These are phyloP conservation scores for Camelina neglecta DNA, from an alignment of 345 rosid species.

Conservation along the genomic window DNA sequence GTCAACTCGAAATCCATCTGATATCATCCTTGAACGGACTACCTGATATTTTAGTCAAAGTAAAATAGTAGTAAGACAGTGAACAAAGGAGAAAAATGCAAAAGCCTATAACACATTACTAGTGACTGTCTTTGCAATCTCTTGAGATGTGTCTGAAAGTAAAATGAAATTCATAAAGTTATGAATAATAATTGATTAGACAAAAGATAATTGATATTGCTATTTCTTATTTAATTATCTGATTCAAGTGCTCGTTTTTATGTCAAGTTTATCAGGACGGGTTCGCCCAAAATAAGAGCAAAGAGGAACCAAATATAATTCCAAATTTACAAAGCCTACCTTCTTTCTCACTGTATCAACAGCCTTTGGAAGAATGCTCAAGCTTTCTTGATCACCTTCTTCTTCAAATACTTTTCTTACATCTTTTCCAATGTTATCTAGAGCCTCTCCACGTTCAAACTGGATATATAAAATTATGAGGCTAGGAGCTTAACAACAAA, in stretches of 20 bases:
- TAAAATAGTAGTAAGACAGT: constrained; percentile 30
- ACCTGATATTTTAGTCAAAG: constrained; percentile 55
- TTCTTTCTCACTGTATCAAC: constrained; percentile 91
- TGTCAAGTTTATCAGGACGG: constrained; percentile 9
- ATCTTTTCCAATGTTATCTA: constrained; percentile 76
- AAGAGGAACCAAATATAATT: constrained; percentile 19
- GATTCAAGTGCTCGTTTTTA: constrained; percentile 15
- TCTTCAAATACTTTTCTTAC: constrained; percentile 73
- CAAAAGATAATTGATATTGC: background rate
- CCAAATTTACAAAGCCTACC: constrained; percentile 48
- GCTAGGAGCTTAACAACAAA: background rate
- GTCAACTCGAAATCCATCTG: constrained; percentile 87
- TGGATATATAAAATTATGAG: constrained; percentile 42
- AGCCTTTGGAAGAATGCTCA: constrained; percentile 72
- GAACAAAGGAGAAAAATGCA: constrained; percentile 22
- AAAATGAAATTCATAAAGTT: background rate
- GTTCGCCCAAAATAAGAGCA: constrained; percentile 20
- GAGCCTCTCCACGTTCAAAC: constrained; percentile 98
- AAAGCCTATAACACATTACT: constrained; percentile 23
- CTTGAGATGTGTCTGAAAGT: constrained; percentile 12
- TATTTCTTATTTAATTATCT: background rate
- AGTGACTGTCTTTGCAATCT: background rate
- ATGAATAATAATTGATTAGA: background rate
- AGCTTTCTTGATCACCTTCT: constrained; percentile 88
- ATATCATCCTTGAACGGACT: constrained; percentile 82